Conservation (phyloP, 75 land plant genomes). For the Chamaecyparis obtusa region DNA sequence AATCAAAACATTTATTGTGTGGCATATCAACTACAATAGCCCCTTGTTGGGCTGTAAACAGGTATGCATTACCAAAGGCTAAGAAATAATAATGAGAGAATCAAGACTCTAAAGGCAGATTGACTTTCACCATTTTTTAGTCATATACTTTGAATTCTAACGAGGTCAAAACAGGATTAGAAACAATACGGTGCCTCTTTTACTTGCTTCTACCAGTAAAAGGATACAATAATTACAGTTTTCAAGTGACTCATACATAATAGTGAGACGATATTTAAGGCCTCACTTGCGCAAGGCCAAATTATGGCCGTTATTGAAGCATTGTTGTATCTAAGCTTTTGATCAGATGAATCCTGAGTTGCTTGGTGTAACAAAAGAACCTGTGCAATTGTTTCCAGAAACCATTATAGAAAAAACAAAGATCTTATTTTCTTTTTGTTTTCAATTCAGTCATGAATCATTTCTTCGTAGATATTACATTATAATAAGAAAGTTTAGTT, state of each 20-base stretch:
- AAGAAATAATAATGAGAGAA: background rate
- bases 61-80: background rate
- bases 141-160: background rate
- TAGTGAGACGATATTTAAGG: too few species aligned
- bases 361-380: background rate
- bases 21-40: background rate
- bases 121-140: background rate
- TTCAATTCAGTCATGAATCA: background rate
- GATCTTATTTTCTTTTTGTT: background rate
- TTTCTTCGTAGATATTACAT: background rate
- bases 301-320: background rate
- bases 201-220: background rate
- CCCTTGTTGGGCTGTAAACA: background rate
- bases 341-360: background rate
- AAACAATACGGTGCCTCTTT: background rate
- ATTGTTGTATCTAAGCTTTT: background rate
- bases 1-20: background rate
- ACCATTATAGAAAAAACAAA: background rate
- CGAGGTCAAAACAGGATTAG: background rate
- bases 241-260: background rate
- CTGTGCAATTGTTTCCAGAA: background rate
- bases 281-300: background rate
- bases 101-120: background rate
- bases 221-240: background rate
- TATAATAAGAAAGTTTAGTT: background rate